Evolutionary conservation across 78 protist genomes (phyloP), one percentile per base, ranked within the genome.

Genomic region (Planoprotostelium fungivorum): DNA sequence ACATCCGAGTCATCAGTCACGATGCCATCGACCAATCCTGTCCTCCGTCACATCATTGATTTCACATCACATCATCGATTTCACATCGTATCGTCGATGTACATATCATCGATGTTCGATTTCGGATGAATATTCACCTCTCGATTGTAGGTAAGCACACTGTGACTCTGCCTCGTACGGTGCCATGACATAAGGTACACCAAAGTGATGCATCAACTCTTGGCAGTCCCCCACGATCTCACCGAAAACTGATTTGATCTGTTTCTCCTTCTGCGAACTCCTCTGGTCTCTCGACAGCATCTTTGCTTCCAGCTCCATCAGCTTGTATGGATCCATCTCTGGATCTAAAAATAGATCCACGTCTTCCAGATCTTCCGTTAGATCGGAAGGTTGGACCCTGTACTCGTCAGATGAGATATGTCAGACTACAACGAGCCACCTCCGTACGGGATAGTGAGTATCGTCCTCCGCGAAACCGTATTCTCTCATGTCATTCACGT

Each of bases 91-190:
- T n/a, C n/a, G n/a, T n/a, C n/a, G n/a, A n/a, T 16, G 16, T 51
- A 16, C 16, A 5, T 25, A 51, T 51, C 73, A 25, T 25, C 73
- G 16, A 51, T 16, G 73, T 51, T 5, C 73, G 73, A 51, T 5
- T 51, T 51, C 16, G 5, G 31, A 16, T 51, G 73, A 51, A 51
- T 25, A 25, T 51, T 51, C 73, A 51, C 73, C 73, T 5, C 16
- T 51, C 31, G 73, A 51, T 51, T 51, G 85, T 35, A 94, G 51
- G 1, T 38, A 63, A 0, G 96, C 96, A 89, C 96, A 94, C 90
- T 94, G 94, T 83, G 96, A 87, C 84, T 94, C 96, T 10, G 96
- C 96, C 84, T 94, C 96, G 23, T 86, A 86, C 0, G 96, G 94
- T 36, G 95, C 87, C 0, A 92, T 92, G 1, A 94, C 87, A 38